Evolutionary conservation across 2,329 filamentous ascomycete species (phyloP).

Genomic region (Nothomitra cinnamomea): DNA sequence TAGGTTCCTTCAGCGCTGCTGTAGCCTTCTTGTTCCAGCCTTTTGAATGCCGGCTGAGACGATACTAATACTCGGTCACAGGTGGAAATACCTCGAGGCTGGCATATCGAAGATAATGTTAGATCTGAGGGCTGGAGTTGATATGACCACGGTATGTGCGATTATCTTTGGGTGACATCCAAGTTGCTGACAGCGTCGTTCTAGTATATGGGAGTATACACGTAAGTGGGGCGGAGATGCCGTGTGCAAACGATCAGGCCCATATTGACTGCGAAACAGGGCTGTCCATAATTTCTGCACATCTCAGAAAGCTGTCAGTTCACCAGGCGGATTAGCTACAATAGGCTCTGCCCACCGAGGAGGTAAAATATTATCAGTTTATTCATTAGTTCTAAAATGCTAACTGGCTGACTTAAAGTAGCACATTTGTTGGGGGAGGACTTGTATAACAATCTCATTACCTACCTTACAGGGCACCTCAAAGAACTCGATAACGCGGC

Average conservation of each 20-base stretch:
- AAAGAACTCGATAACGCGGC: slow-evolving; percentile 53
- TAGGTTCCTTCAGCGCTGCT: slow-evolving; percentile 23
- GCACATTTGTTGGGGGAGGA: slow-evolving; percentile 93
- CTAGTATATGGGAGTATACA: slow-evolving; percentile 92
- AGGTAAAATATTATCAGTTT: slow-evolving; percentile 27
- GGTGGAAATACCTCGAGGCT: slow-evolving; percentile 77
- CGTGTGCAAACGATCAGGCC: not conserved
- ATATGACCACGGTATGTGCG: slow-evolving; percentile 61
- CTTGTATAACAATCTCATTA: slow-evolving; percentile 78
- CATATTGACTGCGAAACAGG: slow-evolving; percentile 23
- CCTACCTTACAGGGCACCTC: slow-evolving; percentile 69
- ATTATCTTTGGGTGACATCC: not conserved
- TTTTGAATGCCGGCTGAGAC: not conserved
- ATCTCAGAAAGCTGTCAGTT: slow-evolving; percentile 61
- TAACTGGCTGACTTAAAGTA: slow-evolving; percentile 19
- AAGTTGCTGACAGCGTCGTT: not conserved
- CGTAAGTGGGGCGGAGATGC: slow-evolving; percentile 33
- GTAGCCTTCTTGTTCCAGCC: not conserved
- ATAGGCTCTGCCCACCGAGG: slow-evolving; percentile 42
- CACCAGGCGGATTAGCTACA: not conserved
- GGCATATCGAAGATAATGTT: slow-evolving; percentile 90
- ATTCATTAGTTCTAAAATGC: slow-evolving; percentile 1
- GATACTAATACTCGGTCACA: slow-evolving; percentile 21
- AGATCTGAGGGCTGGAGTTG: slow-evolving; percentile 78
- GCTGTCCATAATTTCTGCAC: slow-evolving; percentile 99